A percentile compares a stretch with the other conserved stretches of the same genome.
Conservation (phyloP, 2,329 filamentous ascomycete genomes). For the Colletotrichum sansevieriae region DNA sequence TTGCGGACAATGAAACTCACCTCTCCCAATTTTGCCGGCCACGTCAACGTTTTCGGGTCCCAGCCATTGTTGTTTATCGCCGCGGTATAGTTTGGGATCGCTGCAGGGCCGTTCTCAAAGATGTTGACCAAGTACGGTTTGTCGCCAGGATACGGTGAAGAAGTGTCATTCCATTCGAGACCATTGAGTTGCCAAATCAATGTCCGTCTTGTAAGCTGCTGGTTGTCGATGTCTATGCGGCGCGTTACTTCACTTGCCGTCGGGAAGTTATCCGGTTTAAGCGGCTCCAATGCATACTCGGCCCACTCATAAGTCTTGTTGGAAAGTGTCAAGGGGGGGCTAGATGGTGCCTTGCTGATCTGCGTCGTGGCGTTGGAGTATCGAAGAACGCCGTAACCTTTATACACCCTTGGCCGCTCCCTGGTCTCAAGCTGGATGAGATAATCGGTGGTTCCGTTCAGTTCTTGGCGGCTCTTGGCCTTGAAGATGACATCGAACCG, state of each 20-base stretch:
- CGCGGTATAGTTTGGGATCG: conserved; percentile 64
- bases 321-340: conserved; percentile 50
- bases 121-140: conserved; percentile 65
- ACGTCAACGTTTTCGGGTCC: conserved; percentile 64
- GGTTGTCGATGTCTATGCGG: conserved; percentile 58
- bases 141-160: conserved; percentile 24
- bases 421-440: conserved; percentile 64
- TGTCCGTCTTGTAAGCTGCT: conserved; percentile 11
- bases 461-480: conserved; percentile 62
- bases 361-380: conserved; percentile 48
- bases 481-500: conserved; percentile 70
- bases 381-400: conserved; percentile 63
- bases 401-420: conserved; percentile 59
- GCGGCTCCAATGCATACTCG: conserved; percentile 60
- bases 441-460: conserved; percentile 54
- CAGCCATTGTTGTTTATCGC: conserved; percentile 65
- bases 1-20: conserved; percentile 51
- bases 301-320: conserved; percentile 54
- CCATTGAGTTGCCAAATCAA: conserved; percentile 51
- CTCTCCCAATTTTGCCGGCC: conserved; percentile 67
- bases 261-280: conserved; percentile 52
- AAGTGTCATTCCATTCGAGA: conserved; percentile 58
- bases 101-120: conserved; percentile 57
- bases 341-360: conserved; percentile 29
- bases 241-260: conserved; percentile 62